Evolutionary conservation across 1,284 basidiomycete genomes (phyloP), one percentile per base, ranked within the genome.

Genomic region (Acaromyces ingoldii): DNA sequence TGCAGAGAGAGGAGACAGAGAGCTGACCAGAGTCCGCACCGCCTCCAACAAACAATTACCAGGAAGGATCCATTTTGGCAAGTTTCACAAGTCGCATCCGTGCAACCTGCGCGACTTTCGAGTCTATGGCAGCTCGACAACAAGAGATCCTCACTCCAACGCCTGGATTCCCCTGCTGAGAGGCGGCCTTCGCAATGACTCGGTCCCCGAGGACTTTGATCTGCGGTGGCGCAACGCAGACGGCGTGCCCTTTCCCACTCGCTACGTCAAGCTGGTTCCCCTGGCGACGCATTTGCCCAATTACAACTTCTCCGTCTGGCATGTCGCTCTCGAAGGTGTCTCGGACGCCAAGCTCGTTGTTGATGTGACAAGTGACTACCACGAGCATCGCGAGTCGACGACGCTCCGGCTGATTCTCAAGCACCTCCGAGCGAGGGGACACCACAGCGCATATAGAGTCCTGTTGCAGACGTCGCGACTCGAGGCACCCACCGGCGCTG

Each of bases 371-470:
- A 51, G 42, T 10, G 59, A 58, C 51, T 67, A 67, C 45, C 53
- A 61, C 11, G 36, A 72, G 57, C 58, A 74, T 53, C 65, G 72
- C 21, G 60, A 65, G 25, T 57, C 55, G 11, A 54, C 54, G 0
- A 63, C 71, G 4, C 58, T 62, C 0, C 68, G 70, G 30, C 61
- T 76, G 24, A 67, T 76, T 31, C 80, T 89, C 51, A 89, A 89
- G 64, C 85, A 89, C 65, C 82, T 90, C 31, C 83, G 88, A 40
- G 83, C 86, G 71, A 81, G 85, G 29, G 83, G 86, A 15, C 81
- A 88, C 47, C 78, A 88, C 34, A 80, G 83, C 0, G 83, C 87
- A 1, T 88, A 82, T 67, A 50, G 58, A 37, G 61, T 62, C 0
- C 50, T 70, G 17, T 56, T 67, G 22, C 49, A 62, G 17, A 62